Conservation (phyloP, 2,329 filamentous ascomycete genomes). For the Cercospora canescens region DNA sequence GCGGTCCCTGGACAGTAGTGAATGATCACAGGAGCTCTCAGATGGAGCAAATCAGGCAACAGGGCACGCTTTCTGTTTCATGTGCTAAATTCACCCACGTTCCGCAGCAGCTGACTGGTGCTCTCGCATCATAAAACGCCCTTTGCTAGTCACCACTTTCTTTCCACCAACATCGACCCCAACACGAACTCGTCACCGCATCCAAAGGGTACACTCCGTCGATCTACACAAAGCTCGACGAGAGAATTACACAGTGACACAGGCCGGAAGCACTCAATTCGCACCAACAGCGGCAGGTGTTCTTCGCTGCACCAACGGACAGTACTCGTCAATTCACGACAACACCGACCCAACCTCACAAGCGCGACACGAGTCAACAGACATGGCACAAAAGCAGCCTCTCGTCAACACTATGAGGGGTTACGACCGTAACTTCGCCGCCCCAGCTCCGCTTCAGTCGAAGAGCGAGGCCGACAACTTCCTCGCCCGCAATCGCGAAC, state of each 20-base stretch:
- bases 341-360: not conserved
- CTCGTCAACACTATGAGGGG: not conserved
- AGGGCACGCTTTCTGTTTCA: not conserved
- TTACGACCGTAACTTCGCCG: not conserved
- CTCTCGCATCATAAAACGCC: not conserved
- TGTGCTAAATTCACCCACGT: not conserved
- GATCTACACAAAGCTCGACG: too few relatives aligned
- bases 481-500: not conserved
- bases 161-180: not conserved
- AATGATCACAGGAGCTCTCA: not conserved
- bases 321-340: not conserved
- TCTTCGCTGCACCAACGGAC: not conserved
- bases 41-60: not conserved
- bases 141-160: not conserved
- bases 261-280: too few relatives aligned
- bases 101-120: not conserved
- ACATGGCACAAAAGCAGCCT: not conserved
- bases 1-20: not conserved
- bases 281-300: too few relatives aligned
- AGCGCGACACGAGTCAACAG: not conserved
- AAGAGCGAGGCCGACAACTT: not conserved
- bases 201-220: too few relatives aligned
- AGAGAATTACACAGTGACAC: too few relatives aligned
- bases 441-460: not conserved
- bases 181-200: not conserved